A percentile compares a stretch with the other conserved stretches of the same genome.
phyloP scores from a whole-genome alignment of 169 alveolate genomes.

The Ichthyophthirius multifiliis region DNA sequence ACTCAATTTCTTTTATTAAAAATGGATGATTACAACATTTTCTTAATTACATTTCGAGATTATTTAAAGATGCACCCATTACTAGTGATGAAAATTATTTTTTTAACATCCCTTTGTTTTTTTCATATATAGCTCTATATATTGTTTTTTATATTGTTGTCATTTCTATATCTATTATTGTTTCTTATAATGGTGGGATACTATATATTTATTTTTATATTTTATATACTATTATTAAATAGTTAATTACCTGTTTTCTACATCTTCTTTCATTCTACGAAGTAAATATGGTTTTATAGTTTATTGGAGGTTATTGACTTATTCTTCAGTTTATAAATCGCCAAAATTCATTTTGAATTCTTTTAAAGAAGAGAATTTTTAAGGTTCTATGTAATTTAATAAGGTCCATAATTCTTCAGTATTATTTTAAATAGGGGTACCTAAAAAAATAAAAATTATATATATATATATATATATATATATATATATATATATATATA shows the following conservation, averaged over 20 bases:
- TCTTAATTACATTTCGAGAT: slow-evolving; percentile 90
- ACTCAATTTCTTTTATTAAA: slow-evolving; percentile 89
- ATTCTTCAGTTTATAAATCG: slow-evolving; percentile 67
- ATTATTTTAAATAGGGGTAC: slow-evolving; percentile 91
- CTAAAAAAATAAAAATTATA: too few relatives aligned
- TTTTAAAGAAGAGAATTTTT: slow-evolving; percentile 68
- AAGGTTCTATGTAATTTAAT: slow-evolving; percentile 91
- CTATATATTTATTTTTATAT: too few relatives aligned
- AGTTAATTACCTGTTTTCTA: slow-evolving; percentile 72
- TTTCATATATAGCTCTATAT: slow-evolving; percentile 85
- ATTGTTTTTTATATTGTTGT: slow-evolving; percentile 82
- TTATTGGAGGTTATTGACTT: slow-evolving; percentile 71
- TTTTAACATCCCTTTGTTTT: slow-evolving; percentile 64
- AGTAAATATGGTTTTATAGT: slow-evolving; percentile 82
- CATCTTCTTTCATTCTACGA: slow-evolving; percentile 90
- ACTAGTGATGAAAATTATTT: slow-evolving; percentile 55
- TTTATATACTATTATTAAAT: too few relatives aligned
- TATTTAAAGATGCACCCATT: slow-evolving; percentile 75
- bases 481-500: too few relatives aligned
- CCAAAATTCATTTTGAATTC: slow-evolving; percentile 79
- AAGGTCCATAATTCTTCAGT: slow-evolving; percentile 89
- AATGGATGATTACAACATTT: slow-evolving; percentile 94
- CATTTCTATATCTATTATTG: slow-evolving; percentile 90
- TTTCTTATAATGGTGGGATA: slow-evolving; percentile 92
- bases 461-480: too few relatives aligned